These are phyloP conservation scores for Ogataea kodamae DNA, from an alignment of 805 yeast species.

Conservation along the genomic window DNA sequence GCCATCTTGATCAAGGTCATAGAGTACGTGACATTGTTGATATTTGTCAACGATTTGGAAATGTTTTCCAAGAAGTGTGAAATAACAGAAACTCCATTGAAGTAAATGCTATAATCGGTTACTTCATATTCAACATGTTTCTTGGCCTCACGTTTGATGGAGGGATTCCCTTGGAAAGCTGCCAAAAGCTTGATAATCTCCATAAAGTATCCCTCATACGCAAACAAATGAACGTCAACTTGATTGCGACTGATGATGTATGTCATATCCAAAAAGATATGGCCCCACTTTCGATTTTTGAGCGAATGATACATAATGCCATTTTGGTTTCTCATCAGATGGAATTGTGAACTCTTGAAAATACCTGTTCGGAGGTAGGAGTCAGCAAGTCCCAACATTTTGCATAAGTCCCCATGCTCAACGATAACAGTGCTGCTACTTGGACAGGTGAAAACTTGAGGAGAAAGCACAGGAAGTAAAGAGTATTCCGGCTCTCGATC, in stretches of 20 bases:
- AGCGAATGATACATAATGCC: slow-evolving; percentile 38
- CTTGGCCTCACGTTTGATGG: slow-evolving; percentile 65
- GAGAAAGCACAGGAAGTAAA: slow-evolving; percentile 65
- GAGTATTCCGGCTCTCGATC: slow-evolving; percentile 91
- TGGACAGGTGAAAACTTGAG: slow-evolving; percentile 90
- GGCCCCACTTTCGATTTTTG: slow-evolving; percentile 74
- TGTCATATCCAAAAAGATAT: slow-evolving; percentile 73
- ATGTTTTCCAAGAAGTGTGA: slow-evolving; percentile 57
- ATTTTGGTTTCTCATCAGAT: slow-evolving; percentile 41
- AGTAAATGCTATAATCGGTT: slow-evolving; percentile 72
- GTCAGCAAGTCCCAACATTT: slow-evolving; percentile 59
- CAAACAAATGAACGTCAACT: slow-evolving; percentile 44
- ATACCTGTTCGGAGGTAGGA: slow-evolving; percentile 57
- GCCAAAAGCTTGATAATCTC: slow-evolving; percentile 63
- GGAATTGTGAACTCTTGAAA: slow-evolving; percentile 31
- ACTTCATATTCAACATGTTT: slow-evolving; percentile 90
- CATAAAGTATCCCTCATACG: slow-evolving; percentile 43
- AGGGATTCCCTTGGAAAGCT: slow-evolving; percentile 75
- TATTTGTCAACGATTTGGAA: slow-evolving; percentile 41
- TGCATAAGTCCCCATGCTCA: slow-evolving; percentile 59
- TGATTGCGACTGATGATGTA: slow-evolving; percentile 71
- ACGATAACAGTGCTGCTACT: slow-evolving; percentile 65
- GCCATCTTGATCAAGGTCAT: slow-evolving; percentile 11
- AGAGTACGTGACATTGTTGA: slow-evolving; percentile 8
- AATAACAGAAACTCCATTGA: slow-evolving; percentile 65